These are phyloP conservation scores for Meira nashicola DNA, from an alignment of 1,284 basidiomycete genomes.

Conservation along the genomic window DNA sequence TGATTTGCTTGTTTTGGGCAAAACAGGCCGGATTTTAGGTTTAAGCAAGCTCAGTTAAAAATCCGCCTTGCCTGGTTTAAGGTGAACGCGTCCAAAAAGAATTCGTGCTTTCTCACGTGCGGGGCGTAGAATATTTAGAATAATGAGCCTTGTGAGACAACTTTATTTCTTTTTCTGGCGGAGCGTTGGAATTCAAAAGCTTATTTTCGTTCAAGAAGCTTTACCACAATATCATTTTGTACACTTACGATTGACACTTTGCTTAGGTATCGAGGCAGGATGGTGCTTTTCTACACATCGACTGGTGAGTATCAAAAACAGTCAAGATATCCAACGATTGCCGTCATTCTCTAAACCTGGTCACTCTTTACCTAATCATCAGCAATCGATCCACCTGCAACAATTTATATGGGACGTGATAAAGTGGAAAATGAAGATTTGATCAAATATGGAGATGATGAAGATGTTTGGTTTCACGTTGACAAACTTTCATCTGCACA, in stretches of 20 bases:
- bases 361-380: constrained; percentile 9
- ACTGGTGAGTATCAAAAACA: constrained; percentile 48
- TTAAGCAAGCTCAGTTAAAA: too few relatives aligned
- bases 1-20: too few relatives aligned
- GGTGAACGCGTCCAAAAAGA: too few relatives aligned
- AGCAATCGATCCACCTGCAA: constrained; percentile 64
- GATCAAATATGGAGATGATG: constrained; percentile 62
- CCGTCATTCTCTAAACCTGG: not conserved
- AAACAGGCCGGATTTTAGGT: too few relatives aligned
- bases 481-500: constrained; percentile 55
- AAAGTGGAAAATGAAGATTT: constrained; percentile 77
- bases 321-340: not conserved
- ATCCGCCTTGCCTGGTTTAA: too few relatives aligned
- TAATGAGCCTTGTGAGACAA: too few relatives aligned
- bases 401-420: constrained; percentile 90
- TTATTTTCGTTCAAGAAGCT: too few relatives aligned
- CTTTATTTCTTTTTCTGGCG: too few relatives aligned
- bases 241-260: not conserved
- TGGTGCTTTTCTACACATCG: constrained; percentile 62
- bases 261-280: constrained; percentile 26
- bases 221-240: too few relatives aligned
- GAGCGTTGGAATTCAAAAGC: too few relatives aligned
- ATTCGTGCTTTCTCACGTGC: too few relatives aligned
- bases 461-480: constrained; percentile 60
- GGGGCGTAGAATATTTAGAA: too few relatives aligned